Base-by-base conservation (phyloP, 306 rosid species). In the Styphnolobium japonicum region DNA sequence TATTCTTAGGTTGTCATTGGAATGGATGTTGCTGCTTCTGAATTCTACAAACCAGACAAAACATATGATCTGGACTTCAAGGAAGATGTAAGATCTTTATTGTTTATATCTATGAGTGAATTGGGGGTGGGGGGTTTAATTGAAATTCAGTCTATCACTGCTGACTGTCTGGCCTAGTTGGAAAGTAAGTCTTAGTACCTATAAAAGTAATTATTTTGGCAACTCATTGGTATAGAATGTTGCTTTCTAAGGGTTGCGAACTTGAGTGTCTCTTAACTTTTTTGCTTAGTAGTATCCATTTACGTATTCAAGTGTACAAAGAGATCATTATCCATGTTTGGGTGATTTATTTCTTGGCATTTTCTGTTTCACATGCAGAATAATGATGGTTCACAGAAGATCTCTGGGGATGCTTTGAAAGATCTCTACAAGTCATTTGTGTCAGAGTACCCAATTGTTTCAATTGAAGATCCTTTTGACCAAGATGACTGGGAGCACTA, bases 401-500 rank as follows among this genome's bases (percentile, higher is more conserved):
- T 95, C 67, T 76, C 93, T 3, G 98, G 99, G 51, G 87, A 66
- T 42, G 93, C 96, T 64, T 84, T 95, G 70, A 95, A 93, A 80
- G 94, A 95, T 73, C 84, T 95, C 36, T 95, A 95, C 90, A 95
- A 95, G 89, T 93, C 99, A 21, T 95, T 92, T 89, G 97, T 52
- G 68, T 2, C 89, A 2, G 98, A 90, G 71, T 95, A 95, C 77
- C 99, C 99, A 66, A 95, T 95, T 85, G 97, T 93, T 37, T 95
- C 99, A 76, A 93, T 95, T 75, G 98, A 95, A 79, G 99, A 95
- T 78, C 99, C 98, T 49, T 92, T 95, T 76, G 99, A 95, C 87
- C 99, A 95, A 90, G 98, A 95, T 86, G 99, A 95, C 83, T 95
- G 99, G 99, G 92, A 87, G 84, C 97, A 91, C 92, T 95, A 95